These are phyloP conservation scores for Penicillium pulvis DNA, from an alignment of 495 filamentous ascomycete genomes.

Conservation along the genomic window DNA sequence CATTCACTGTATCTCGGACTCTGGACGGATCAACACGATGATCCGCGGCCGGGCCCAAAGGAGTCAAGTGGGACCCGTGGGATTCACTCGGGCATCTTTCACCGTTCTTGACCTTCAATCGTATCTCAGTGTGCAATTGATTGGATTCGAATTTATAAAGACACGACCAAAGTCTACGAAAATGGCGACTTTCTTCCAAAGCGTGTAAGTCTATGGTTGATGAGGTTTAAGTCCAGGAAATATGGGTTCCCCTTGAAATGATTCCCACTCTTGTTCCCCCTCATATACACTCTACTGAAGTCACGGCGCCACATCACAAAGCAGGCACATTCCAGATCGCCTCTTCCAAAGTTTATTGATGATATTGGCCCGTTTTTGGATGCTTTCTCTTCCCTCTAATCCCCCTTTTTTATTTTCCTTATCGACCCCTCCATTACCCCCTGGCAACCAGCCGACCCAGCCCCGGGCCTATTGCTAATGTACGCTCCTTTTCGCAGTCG, in stretches of 20 bases:
- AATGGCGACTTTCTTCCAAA: constrained; percentile 80
- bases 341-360: constrained; percentile 7
- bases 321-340: constrained; percentile 6
- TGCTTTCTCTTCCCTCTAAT: constrained; percentile 15
- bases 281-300: constrained; percentile 9
- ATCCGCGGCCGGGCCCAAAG: constrained; percentile 17
- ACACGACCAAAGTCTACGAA: constrained; percentile 22
- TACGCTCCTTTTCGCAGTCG: constrained; percentile 41
- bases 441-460: background rate
- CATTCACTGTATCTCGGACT: constrained; percentile 2
- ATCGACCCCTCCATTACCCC: background rate
- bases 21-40: constrained; percentile 17
- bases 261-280: constrained; percentile 3
- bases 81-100: constrained; percentile 11
- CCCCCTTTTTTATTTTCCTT: constrained; percentile 19
- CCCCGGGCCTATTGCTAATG: constrained; percentile 37
- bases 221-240: background rate
- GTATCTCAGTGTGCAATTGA: constrained; percentile 10
- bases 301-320: constrained; percentile 2
- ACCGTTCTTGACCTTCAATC: constrained; percentile 17
- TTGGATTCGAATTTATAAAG: constrained; percentile 2
- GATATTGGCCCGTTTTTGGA: background rate
- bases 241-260: constrained; percentile 7
- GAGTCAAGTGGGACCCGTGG: constrained; percentile 17
- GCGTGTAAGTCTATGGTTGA: constrained; percentile 62